A percentile compares a stretch with the other conserved stretches of the same genome.
Conservation (phyloP, 2,329 filamentous ascomycete species). For the Fusarium sterilihyphosum region DNA sequence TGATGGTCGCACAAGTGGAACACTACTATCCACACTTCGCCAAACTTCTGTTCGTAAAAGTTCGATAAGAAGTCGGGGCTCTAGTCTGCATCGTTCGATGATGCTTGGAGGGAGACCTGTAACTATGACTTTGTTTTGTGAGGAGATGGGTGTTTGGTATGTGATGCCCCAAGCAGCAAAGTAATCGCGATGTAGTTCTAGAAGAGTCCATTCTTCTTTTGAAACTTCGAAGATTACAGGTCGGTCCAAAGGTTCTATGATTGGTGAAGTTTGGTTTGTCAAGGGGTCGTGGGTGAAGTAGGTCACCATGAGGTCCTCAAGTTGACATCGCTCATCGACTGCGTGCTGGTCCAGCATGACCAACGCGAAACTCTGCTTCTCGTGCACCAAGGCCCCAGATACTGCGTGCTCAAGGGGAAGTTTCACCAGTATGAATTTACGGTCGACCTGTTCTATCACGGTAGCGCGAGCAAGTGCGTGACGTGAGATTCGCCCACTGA, state of each 20-base stretch:
- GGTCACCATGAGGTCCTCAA: slow-evolving; percentile 74
- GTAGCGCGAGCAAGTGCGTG: slow-evolving; percentile 66
- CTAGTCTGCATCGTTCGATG: slow-evolving; percentile 75
- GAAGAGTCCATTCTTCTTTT: slow-evolving; percentile 65
- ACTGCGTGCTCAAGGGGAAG: slow-evolving; percentile 50
- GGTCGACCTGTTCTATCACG: slow-evolving; percentile 85
- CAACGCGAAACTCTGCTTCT: slow-evolving; percentile 60
- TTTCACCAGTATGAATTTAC: slow-evolving; percentile 85
- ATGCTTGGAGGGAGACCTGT: slow-evolving; percentile 75
- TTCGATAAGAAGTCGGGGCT: slow-evolving; percentile 77
- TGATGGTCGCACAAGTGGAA: slow-evolving; percentile 2
- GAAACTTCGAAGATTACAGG: slow-evolving; percentile 74
- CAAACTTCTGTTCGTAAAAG: slow-evolving; percentile 81
- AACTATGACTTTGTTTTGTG: slow-evolving; percentile 56
- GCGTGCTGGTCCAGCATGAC: slow-evolving; percentile 93
- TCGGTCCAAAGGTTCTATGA: slow-evolving; percentile 55
- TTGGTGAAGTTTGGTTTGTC: slow-evolving; percentile 26
- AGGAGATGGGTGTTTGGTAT: slow-evolving; percentile 58
- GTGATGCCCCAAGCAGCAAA: slow-evolving; percentile 81
- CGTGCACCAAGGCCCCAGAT: neutral
- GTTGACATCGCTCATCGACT: slow-evolving; percentile 85
- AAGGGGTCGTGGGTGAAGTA: slow-evolving; percentile 54
- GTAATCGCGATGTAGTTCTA: slow-evolving; percentile 62
- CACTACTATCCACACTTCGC: slow-evolving; percentile 63
- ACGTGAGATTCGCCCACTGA: slow-evolving; percentile 68